These are phyloP conservation scores for Coemansia biformis DNA, from an alignment of 192 early-diverging fungal species.

Conservation along the genomic window DNA sequence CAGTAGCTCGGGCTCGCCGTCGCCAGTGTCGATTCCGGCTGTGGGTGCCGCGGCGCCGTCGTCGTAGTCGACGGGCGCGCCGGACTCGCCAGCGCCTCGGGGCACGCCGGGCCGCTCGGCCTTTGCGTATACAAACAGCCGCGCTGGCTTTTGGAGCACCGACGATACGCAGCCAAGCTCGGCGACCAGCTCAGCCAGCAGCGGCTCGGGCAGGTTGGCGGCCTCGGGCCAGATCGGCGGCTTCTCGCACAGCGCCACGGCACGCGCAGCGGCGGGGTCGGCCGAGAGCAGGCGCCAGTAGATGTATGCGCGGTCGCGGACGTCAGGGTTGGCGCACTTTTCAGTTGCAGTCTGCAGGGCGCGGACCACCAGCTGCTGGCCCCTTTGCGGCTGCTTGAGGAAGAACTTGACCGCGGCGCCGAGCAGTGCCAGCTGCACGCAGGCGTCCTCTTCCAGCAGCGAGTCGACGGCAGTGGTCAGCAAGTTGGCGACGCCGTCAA, in stretches of 20 bases:
- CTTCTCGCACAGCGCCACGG: constrained; percentile 85
- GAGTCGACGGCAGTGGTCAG: constrained; percentile 73
- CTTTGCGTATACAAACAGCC: constrained; percentile 58
- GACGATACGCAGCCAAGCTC: constrained; percentile 87
- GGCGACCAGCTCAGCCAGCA: constrained; percentile 82
- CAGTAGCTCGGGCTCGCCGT: constrained; percentile 48
- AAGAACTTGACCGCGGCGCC: constrained; percentile 92
- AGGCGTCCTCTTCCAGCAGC: constrained; percentile 71
- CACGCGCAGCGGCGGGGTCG: constrained; percentile 87
- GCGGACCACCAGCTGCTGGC: constrained; percentile 81
- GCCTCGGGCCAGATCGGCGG: constrained; percentile 74
- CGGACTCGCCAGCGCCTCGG: constrained; percentile 2
- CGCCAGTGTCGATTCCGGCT: constrained; percentile 9
- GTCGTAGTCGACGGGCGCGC: constrained; percentile 4
- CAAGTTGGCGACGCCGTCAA: constrained; percentile 76
- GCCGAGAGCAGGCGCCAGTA: constrained; percentile 96
- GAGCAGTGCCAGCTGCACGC: constrained; percentile 89
- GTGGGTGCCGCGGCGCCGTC: constrained; percentile 3
- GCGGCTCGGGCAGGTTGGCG: constrained; percentile 57
- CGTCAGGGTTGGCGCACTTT: constrained; percentile 89
- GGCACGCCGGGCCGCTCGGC: constrained; percentile 39
- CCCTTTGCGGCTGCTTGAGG: constrained; percentile 79
- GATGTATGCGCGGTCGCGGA: constrained; percentile 92
- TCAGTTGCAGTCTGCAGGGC: constrained; percentile 85
- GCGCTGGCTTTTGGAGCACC: constrained; percentile 91